Base-by-base conservation (phyloP, 1,284 basidiomycete species). In the Testicularia cyperi region DNA sequence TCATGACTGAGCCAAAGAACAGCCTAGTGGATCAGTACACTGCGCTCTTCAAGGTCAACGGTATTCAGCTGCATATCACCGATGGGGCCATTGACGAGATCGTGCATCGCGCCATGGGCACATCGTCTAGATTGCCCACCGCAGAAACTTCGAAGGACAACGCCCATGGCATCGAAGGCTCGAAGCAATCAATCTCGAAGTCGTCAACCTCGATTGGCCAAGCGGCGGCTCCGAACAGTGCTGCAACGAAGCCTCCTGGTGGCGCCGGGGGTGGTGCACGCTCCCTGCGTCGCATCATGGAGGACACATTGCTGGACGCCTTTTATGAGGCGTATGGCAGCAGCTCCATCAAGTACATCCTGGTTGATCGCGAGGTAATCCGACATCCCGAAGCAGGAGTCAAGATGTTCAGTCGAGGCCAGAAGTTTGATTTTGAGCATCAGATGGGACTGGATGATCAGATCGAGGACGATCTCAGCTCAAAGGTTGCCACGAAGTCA, bases 1-100 rank as follows among this genome's bases (percentile, higher is more conserved):
- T 97, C 49, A 81, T 97, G 33, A 90, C 87, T 1, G 91, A 96
- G 68, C 91, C 96, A 30, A 85, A 86, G 61, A 91, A 92, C 32
- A 89, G 88, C 0, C 82, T 96, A 10, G 81, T 94, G 33, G 89
- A 89, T 32, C 92, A 97, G 74, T 96, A 95, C 70, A 84, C 84
- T 85, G 4, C 81, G 89, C 25, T 95, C 91, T 74, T 84, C 82
- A 18, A 27, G 23, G 14, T 63, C 0, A 67, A 61, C 21, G 68
- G 64, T 1, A 70, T 77, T 18, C 41, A 67, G 10, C 44, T 77
- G 4, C 35, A 49, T 44, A 34, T 56, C 15, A 36, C 53, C 2
- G 15, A 2, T 1, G 27, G 25, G 7, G 51, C 53, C 0, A 24
- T 62, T 13, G 29, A 42, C 4, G 42, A 32, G 6, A 62, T 82